Evolutionary conservation across 768 basidiomycete genomes (phyloP).

Genomic region (Tulasnella sp.): DNA sequence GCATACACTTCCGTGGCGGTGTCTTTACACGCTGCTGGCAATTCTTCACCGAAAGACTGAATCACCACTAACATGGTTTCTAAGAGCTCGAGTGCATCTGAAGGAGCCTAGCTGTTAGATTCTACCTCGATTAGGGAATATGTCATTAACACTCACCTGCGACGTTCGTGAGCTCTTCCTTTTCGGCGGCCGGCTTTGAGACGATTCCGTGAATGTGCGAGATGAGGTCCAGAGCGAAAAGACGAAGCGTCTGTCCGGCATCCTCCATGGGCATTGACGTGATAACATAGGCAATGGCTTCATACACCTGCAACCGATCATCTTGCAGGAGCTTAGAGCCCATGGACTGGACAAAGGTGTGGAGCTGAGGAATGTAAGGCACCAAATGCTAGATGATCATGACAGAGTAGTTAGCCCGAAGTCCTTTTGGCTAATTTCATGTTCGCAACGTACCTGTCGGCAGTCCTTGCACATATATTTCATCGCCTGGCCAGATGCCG

Average conservation of each 20-base stretch:
- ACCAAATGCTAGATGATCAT: constrained; percentile 64
- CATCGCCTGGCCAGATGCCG: constrained; percentile 92
- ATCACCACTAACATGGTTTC: constrained; percentile 88
- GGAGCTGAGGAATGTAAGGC: constrained; percentile 85
- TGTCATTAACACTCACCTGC: constrained; percentile 51
- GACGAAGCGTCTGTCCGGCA: constrained; percentile 79
- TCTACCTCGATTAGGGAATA: background rate
- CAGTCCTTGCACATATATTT: constrained; percentile 98
- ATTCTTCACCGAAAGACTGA: constrained; percentile 71
- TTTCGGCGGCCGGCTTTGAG: constrained; percentile 49
- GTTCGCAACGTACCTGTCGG: constrained; percentile 55
- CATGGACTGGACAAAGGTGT: constrained; percentile 77
- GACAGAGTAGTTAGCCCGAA: constrained; percentile 7
- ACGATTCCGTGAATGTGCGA: constrained; percentile 65
- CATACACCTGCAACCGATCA: constrained; percentile 87
- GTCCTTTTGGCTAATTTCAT: background rate
- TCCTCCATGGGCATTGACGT: constrained; percentile 88
- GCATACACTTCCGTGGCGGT: constrained; percentile 78
- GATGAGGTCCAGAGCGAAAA: constrained; percentile 83
- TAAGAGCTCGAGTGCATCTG: constrained; percentile 86
- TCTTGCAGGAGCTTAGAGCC: constrained; percentile 78
- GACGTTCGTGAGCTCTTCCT: constrained; percentile 63
- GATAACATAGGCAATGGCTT: constrained; percentile 93
- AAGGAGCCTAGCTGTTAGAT: background rate
- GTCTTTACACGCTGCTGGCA: constrained; percentile 73